Evolutionary conservation across 352 stramenopile species (phyloP).

Genomic region (Globisporangium orthogonon): DNA sequence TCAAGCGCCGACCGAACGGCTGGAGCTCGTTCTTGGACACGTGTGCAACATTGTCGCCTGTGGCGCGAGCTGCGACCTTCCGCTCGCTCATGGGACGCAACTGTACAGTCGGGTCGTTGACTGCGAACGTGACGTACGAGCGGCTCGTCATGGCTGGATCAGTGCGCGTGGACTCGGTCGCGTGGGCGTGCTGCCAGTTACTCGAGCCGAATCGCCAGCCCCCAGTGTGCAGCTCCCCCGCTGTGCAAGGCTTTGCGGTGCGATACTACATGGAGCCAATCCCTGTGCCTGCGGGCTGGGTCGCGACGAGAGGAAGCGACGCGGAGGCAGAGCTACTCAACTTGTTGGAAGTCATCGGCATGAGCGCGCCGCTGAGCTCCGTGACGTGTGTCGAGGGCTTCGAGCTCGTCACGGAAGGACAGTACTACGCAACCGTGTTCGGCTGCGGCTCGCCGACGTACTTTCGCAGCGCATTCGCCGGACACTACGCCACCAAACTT

Average conservation of each 20-base stretch:
- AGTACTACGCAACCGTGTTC: slow-evolving; percentile 22
- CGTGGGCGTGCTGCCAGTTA: slow-evolving; percentile 43
- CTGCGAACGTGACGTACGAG: slow-evolving; percentile 11
- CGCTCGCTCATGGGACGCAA: slow-evolving; percentile 31
- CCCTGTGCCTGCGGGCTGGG: slow-evolving; percentile 11
- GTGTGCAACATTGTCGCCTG: slow-evolving; percentile 26
- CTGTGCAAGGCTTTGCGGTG: slow-evolving; percentile 36
- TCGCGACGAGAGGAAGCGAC: slow-evolving; percentile 19
- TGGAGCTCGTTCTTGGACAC: slow-evolving; percentile 47
- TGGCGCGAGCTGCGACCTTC: slow-evolving; percentile 12
- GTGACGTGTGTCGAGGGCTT: slow-evolving; percentile 52
- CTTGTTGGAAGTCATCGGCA: slow-evolving; percentile 50
- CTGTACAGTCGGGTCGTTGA: slow-evolving; percentile 26
- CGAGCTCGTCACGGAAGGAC: slow-evolving; percentile 14
- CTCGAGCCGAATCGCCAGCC: slow-evolving; percentile 39
- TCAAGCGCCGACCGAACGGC: slow-evolving; percentile 14
- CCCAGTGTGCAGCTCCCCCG: slow-evolving; percentile 37
- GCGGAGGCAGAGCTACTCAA: slow-evolving; percentile 32
- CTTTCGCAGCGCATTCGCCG: slow-evolving; percentile 28
- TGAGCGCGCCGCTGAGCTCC: slow-evolving; percentile 30
- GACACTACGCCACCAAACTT: slow-evolving; percentile 9
- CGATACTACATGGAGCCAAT: slow-evolving; percentile 25
- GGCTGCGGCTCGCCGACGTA: slow-evolving; percentile 32
- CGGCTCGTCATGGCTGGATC: slow-evolving; percentile 39
- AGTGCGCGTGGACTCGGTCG: slow-evolving; percentile 42